A percentile compares a stretch with the other conserved stretches of the same genome.
These are phyloP conservation scores for Laetiporus sulphureus DNA, from an alignment of 1,284 basidiomycete species.

Conservation along the genomic window DNA sequence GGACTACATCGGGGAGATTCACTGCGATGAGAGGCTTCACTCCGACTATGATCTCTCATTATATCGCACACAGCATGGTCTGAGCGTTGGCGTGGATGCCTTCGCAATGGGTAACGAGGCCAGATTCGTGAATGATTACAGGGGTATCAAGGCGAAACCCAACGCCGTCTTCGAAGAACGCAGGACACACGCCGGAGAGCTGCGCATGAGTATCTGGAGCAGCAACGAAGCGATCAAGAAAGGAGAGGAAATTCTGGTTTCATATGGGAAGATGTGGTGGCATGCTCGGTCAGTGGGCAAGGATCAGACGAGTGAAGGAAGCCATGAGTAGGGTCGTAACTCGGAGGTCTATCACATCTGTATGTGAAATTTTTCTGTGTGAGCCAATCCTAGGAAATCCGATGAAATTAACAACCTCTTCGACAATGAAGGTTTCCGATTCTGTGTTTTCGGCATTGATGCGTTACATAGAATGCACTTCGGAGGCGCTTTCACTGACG, in stretches of 20 bases:
- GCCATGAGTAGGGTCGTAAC: too few relatives aligned
- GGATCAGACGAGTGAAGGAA: neutral
- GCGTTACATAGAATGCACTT: too few relatives aligned
- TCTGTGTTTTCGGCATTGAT: too few relatives aligned
- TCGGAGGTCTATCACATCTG: too few relatives aligned
- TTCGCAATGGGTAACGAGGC: conserved; percentile 75
- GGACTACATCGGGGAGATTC: conserved; percentile 84
- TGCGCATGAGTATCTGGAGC: conserved; percentile 75
- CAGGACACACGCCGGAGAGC: conserved; percentile 49
- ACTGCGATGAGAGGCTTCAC: conserved; percentile 59
- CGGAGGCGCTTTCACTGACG: too few relatives aligned
- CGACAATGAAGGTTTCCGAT: too few relatives aligned
- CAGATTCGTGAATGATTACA: conserved; percentile 84
- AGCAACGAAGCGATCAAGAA: conserved; percentile 58
- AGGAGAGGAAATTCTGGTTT: conserved; percentile 83
- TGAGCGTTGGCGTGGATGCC: conserved; percentile 70
- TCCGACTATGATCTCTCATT: conserved; percentile 88
- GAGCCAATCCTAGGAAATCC: too few relatives aligned
- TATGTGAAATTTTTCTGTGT: too few relatives aligned
- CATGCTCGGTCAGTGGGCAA: conserved; percentile 28
- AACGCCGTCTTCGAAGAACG: conserved; percentile 73
- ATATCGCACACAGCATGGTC: conserved; percentile 46
- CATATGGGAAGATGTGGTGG: conserved; percentile 95
- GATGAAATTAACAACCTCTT: too few relatives aligned
- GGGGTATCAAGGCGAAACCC: conserved; percentile 59